A percentile compares a stretch with the other conserved stretches of the same genome.
Conservation (phyloP, 345 rosid genomes). For the Fremontodendron californicum region DNA sequence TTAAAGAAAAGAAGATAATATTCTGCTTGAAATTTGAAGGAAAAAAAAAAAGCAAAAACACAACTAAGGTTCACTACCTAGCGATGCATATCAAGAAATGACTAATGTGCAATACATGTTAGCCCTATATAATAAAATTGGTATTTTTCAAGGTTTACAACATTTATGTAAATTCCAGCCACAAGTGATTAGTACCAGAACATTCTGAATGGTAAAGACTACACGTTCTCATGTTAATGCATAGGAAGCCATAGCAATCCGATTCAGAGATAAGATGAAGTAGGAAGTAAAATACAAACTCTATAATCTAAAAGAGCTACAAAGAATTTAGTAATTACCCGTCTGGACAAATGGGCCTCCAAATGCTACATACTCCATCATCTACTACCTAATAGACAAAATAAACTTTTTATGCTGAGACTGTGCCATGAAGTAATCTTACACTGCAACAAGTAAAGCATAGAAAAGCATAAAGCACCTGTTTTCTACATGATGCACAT, state of each 20-base stretch:
- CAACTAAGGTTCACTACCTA: not conserved
- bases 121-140: not conserved
- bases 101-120: not conserved
- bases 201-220: not conserved
- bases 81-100: not conserved
- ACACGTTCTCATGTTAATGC: not conserved
- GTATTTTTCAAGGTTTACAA: not conserved
- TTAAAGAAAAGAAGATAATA: no score
- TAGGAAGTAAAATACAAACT: slow-evolving; percentile 16
- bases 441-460: slow-evolving; percentile 16
- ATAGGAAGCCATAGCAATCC: not conserved
- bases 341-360: slow-evolving; percentile 87
- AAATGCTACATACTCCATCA: slow-evolving; percentile 68
- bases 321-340: slow-evolving; percentile 48
- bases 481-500: slow-evolving; percentile 71
- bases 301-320: not conserved
- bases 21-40: not conserved
- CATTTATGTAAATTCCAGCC: not conserved
- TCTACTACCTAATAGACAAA: slow-evolving; percentile 50
- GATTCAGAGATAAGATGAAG: not conserved
- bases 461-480: slow-evolving; percentile 40
- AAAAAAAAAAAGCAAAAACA: not conserved
- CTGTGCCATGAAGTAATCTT: not conserved
- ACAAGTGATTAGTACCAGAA: not conserved
- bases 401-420: not conserved